Base-by-base conservation (phyloP, 2,329 filamentous ascomycete genomes). In the Fulvia fulva region DNA sequence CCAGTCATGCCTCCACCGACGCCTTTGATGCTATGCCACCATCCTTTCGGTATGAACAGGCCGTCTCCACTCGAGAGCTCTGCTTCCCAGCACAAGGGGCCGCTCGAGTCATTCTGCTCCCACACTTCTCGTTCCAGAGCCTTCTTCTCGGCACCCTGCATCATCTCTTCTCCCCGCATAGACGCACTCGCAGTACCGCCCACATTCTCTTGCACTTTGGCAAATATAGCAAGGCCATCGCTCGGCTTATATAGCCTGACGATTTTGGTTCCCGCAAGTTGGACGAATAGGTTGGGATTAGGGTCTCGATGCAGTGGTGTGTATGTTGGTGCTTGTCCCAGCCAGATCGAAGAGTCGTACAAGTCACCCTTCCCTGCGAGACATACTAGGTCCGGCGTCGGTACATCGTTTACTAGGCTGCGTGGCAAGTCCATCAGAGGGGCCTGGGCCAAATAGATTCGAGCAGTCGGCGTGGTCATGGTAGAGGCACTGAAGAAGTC, bases 291-390 rank as follows among this genome's bases (percentile, higher is more conserved):
- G 70, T 99, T 99, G 0, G 91, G 91, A 68, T 97, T 97, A 0
- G 94, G 94, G 68, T 99, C 94, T 55, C 89, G 84, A 74, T 99
- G 94, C 2, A 96, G 78, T 3, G 94, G 91, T 0, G 94, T 97
- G 66, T 91, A 91, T 0, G 92, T 97, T 0, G 91, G 91, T 41
- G 91, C 85, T 14, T 87, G 79, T 0, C 94, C 94, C 12, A 97
- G 81, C 93, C 93, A 99, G 45, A 97, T 78, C 66, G 89, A 95
- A 0, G 88, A 87, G 66, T 82, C 84, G 71, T 97, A 97, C n/a
- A 97, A 75, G 71, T 97, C 92, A 2, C 90, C 91, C 65, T 83
- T 88, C 0, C 89, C 89, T 1, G 84, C 81, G 6, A 77, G 70
- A 3, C 69, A 72, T 3, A 96, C 84, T 3, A 92, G 68, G 0